phyloP scores from a whole-genome alignment of 2,329 filamentous ascomycete species.

The Beauveria sp. region DNA sequence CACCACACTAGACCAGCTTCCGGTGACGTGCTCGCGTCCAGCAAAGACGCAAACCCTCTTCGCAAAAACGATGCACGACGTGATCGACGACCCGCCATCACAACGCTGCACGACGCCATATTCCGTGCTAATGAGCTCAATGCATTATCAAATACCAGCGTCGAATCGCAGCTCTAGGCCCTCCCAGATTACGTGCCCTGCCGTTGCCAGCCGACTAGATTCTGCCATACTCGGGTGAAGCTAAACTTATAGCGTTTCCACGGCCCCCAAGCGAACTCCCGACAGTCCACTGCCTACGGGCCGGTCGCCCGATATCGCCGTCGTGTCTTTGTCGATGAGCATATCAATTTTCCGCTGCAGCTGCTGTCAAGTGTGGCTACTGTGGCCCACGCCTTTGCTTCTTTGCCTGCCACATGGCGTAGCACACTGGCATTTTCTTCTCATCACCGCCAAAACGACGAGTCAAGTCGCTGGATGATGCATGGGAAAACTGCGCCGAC shows the following conservation, averaged over 20 bases:
- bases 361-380: too few relatives aligned
- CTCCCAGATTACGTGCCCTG: background rate
- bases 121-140: slow-evolving; percentile 3
- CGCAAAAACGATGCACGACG: background rate
- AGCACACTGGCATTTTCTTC: too few relatives aligned
- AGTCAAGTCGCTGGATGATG: too few relatives aligned
- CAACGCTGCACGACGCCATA: background rate
- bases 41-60: slow-evolving; percentile 7
- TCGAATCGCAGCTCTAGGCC: background rate
- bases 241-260: background rate
- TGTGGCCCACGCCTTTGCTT: too few relatives aligned
- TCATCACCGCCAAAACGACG: too few relatives aligned
- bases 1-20: slow-evolving; percentile 8
- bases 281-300: slow-evolving; percentile 1
- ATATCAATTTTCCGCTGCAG: too few relatives aligned
- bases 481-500: too few relatives aligned
- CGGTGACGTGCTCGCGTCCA: slow-evolving; percentile 12
- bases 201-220: too few relatives aligned
- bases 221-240: too few relatives aligned
- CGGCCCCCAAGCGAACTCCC: background rate
- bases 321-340: background rate
- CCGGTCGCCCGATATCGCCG: slow-evolving; percentile 7
- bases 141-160: background rate
- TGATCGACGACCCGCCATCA: slow-evolving; percentile 2
- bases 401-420: too few relatives aligned